Conservation (phyloP, 805 yeast species). For the Isabelozyma pseudorhagii region DNA sequence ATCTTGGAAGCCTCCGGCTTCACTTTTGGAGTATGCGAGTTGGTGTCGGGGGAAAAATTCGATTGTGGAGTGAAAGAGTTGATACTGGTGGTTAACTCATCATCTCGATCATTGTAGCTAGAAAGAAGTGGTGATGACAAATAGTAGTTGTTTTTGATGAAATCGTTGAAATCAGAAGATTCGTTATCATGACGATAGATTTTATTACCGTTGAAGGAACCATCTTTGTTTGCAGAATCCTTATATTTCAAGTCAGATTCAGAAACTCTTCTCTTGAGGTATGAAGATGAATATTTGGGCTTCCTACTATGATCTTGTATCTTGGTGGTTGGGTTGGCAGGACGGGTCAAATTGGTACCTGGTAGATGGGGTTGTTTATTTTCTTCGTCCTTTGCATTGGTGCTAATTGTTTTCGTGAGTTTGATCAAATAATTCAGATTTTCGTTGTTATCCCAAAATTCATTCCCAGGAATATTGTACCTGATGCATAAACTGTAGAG, state of each 20-base stretch:
- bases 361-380: not conserved
- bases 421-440: conserved; percentile 54
- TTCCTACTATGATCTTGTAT: conserved; percentile 17
- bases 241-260: conserved; percentile 19
- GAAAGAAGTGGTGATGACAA: conserved; percentile 36
- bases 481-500: conserved; percentile 52
- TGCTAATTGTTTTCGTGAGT: conserved; percentile 26
- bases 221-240: not conserved
- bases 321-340: conserved; percentile 1
- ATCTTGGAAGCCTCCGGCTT: not conserved
- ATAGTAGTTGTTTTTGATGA: conserved; percentile 31
- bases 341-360: not conserved
- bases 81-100: not conserved
- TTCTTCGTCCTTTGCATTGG: not conserved
- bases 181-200: conserved; percentile 3
- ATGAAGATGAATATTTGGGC: conserved; percentile 40
- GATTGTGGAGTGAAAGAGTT: not conserved
- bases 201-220: not conserved
- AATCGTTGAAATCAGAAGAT: conserved; percentile 20
- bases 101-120: conserved; percentile 8
- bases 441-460: conserved; percentile 78
- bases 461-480: conserved; percentile 46
- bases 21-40: not conserved
- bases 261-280: conserved; percentile 29
- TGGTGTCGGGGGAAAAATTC: not conserved